These are phyloP conservation scores for Scheffersomyces insectosa DNA, from an alignment of 1,139 yeast species.

Conservation along the genomic window DNA sequence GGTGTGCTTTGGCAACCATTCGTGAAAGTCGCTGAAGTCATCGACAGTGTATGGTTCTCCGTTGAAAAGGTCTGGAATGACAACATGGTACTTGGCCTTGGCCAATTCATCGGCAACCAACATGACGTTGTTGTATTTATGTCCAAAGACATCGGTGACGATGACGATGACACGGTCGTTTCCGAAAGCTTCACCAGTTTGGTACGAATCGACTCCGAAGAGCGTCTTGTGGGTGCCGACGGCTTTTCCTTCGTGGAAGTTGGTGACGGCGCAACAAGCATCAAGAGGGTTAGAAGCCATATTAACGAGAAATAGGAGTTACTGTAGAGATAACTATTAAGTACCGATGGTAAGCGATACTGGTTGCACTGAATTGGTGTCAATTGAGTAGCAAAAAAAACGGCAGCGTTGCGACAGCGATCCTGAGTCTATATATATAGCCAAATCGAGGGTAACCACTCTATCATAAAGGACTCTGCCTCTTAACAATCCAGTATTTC, in stretches of 20 bases:
- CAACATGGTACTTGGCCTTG: constrained; percentile 54
- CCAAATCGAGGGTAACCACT: no score
- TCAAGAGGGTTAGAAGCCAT: constrained; percentile 61
- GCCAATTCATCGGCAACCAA: constrained; percentile 75
- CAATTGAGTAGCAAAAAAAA: no score
- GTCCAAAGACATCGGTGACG: constrained; percentile 70
- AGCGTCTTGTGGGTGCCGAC: constrained; percentile 43
- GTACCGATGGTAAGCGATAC: no score
- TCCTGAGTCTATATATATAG: no score
- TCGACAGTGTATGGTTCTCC: constrained; percentile 48
- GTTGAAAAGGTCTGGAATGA: constrained; percentile 71
- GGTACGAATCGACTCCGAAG: constrained; percentile 55
- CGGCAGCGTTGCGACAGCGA: no score
- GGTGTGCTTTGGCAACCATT: constrained; percentile 59
- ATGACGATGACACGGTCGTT: constrained; percentile 56
- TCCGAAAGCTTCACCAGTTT: constrained; percentile 46
- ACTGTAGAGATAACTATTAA: no score
- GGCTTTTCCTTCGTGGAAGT: constrained; percentile 53
- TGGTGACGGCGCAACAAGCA: constrained; percentile 45
- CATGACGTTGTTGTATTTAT: constrained; percentile 52
- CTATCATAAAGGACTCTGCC: no score
- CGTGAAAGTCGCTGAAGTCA: constrained; percentile 23
- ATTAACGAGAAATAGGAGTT: constrained; percentile 1
- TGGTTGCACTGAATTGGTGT: no score
- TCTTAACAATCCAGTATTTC: no score